Conservation (phyloP, 768 basidiomycete species). For the Fibroporia radiculosa region DNA sequence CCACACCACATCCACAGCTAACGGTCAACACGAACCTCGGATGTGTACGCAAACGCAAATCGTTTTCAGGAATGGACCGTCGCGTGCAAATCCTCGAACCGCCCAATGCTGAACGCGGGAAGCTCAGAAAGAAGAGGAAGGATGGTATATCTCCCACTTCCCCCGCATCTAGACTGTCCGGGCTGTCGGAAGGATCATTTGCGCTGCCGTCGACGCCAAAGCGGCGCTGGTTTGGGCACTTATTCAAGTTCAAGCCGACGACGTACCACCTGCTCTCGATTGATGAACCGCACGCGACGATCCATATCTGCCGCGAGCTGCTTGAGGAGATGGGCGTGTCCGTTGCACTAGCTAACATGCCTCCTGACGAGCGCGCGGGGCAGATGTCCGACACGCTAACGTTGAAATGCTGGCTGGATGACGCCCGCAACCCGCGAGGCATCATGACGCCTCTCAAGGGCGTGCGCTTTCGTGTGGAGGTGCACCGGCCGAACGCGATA, state of each 20-base stretch:
- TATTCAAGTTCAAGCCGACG: conserved; percentile 80
- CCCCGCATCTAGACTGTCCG: conserved; percentile 38
- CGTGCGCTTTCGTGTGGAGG: conserved; percentile 78
- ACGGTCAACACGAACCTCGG: conserved; percentile 8
- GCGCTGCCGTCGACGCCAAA: conserved; percentile 45
- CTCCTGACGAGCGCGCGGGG: conserved; percentile 1
- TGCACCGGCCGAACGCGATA: conserved; percentile 36
- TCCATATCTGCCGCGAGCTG: conserved; percentile 65
- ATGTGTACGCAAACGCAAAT: conserved; percentile 22
- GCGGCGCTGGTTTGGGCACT: conserved; percentile 68
- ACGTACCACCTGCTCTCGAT: conserved; percentile 50
- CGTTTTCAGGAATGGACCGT: conserved; percentile 28
- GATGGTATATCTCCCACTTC: conserved; percentile 30
- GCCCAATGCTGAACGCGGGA: conserved; percentile 14
- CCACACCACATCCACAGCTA: conserved; percentile 10
- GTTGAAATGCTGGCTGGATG: conserved; percentile 73
- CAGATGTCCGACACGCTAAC: conserved; percentile 32
- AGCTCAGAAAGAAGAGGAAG: conserved; percentile 15
- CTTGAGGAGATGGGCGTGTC: conserved; percentile 65
- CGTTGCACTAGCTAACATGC: conserved; percentile 50
- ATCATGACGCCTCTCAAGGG: conserved; percentile 52
- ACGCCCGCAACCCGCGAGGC: conserved; percentile 49
- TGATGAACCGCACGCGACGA: conserved; percentile 53
- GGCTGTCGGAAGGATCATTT: conserved; percentile 28
- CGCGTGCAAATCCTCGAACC: conserved; percentile 54